Evolutionary conservation across 345 rosid genomes (phyloP).

Genomic region (Theobroma cacao): DNA sequence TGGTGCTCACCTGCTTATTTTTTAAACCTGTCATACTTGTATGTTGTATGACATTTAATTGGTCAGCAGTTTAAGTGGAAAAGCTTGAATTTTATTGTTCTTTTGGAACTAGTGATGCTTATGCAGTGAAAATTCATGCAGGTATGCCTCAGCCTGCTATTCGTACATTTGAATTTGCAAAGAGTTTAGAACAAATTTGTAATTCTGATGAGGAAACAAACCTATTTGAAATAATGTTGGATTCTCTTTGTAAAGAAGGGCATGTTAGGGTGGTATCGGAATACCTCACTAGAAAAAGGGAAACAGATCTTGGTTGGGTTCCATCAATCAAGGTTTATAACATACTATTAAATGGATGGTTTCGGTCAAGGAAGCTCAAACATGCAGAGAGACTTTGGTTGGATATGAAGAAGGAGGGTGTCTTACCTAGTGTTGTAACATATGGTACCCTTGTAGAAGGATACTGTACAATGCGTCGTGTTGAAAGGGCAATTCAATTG

Average conservation of each 20-base stretch:
- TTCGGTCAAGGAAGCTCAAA: constrained; percentile 58
- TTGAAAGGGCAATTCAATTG: constrained; percentile 63
- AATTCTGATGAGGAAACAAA: constrained; percentile 31
- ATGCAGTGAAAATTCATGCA: constrained; percentile 22
- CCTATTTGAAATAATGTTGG: constrained; percentile 72
- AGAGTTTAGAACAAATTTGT: constrained; percentile 30
- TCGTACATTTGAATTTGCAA: constrained; percentile 60
- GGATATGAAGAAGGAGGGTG: constrained; percentile 54
- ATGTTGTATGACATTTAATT: not conserved
- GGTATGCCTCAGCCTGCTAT: constrained; percentile 69
- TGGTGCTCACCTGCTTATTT: not conserved
- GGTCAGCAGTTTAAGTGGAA: not conserved
- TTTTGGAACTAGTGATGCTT: not conserved
- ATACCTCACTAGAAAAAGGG: constrained; percentile 38
- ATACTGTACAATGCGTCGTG: constrained; percentile 61
- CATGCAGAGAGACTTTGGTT: constrained; percentile 73
- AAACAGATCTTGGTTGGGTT: constrained; percentile 39
- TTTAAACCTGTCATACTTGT: not conserved
- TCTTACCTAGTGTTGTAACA: constrained; percentile 61
- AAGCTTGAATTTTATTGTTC: not conserved
- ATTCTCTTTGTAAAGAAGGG: constrained; percentile 82
- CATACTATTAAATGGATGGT: constrained; percentile 83
- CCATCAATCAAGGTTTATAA: constrained; percentile 63
- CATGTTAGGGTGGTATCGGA: constrained; percentile 54
- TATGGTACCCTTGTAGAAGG: constrained; percentile 87